Conservation (phyloP, 208 protist species). For the Acanthamoeba royreba region DNA sequence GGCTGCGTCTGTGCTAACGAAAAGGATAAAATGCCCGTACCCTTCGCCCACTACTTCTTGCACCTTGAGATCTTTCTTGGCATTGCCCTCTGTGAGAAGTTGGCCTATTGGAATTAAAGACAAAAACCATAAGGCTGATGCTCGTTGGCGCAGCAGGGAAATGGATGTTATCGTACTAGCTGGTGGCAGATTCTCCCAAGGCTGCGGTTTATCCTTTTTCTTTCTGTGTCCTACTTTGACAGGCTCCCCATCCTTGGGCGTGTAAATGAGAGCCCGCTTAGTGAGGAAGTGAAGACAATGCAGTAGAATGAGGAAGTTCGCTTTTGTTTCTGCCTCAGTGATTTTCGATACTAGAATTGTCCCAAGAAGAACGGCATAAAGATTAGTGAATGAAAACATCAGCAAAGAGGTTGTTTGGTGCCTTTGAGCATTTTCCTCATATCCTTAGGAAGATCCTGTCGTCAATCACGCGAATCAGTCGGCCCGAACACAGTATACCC, state of each 20-base stretch:
- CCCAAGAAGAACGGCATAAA: no score
- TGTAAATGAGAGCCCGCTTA: constrained; percentile 26
- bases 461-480: no score
- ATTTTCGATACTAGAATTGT: constrained; percentile 4
- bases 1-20: background rate
- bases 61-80: constrained; percentile 46
- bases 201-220: background rate
- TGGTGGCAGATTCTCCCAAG: background rate
- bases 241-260: background rate
- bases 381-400: no score
- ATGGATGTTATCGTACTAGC: background rate
- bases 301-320: constrained; percentile 40
- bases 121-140: background rate
- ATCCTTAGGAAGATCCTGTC: background rate
- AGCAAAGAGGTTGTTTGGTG: no score
- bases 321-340: background rate
- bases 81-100: background rate
- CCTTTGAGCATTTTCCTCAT: constrained; percentile 36
- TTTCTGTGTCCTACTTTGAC: background rate
- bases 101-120: background rate
- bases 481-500: no score
- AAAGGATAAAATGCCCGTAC: background rate
- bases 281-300: constrained; percentile 40
- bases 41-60: constrained; percentile 48
- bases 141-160: background rate